Evolutionary conservation across 2,329 filamentous ascomycete species (phyloP).

Genomic region (Sporothrix pallida): DNA sequence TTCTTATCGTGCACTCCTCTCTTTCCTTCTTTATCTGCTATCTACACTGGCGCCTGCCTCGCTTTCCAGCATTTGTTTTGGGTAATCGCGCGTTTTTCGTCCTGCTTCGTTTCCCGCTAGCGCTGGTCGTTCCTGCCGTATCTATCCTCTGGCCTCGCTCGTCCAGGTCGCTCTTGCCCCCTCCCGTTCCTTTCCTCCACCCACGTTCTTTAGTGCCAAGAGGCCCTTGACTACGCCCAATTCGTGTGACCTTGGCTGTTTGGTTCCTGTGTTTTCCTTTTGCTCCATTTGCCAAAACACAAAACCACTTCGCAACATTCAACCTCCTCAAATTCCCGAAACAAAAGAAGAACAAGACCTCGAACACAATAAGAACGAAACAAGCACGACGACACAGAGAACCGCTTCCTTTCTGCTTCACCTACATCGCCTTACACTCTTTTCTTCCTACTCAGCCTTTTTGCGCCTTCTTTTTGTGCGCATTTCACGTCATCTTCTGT

Average conservation of each 20-base stretch:
- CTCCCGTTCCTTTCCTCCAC: conserved; percentile 16
- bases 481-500: background rate
- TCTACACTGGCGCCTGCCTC: conserved; percentile 22
- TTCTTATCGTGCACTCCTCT: conserved; percentile 18
- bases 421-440: background rate
- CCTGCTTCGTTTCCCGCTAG: conserved; percentile 26
- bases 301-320: background rate
- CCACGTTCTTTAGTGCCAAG: conserved; percentile 17
- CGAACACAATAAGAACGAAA: conserved; percentile 1
- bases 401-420: background rate
- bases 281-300: conserved; percentile 1
- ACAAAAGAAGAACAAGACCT: background rate
- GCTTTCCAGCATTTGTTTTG: background rate
- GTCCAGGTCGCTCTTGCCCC: background rate
- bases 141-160: conserved; percentile 1
- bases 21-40: background rate
- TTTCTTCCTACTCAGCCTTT: background rate
- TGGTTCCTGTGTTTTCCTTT: background rate
- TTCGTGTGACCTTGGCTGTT: conserved; percentile 13
- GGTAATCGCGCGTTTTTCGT: conserved; percentile 29
- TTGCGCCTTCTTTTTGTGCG: background rate
- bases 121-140: conserved; percentile 28
- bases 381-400: conserved; percentile 15
- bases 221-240: conserved; percentile 24
- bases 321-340: conserved; percentile 24